Evolutionary conservation across 306 rosid genomes (phyloP).

Genomic region (Trichosanthes cucumerina): DNA sequence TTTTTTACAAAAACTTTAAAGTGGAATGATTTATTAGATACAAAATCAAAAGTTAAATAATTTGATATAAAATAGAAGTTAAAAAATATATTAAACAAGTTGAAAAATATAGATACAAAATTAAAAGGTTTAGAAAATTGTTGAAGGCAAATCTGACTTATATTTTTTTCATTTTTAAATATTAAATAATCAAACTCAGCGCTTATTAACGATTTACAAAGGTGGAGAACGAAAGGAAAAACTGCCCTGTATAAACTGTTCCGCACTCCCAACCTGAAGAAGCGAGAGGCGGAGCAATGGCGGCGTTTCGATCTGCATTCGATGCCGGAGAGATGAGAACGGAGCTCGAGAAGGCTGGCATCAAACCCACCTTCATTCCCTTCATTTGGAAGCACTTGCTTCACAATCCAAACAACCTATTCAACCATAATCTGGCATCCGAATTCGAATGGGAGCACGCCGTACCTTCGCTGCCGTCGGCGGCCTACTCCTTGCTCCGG

Average conservation of each 20-base stretch:
- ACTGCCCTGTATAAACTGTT: not conserved
- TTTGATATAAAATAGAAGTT: too few relatives aligned
- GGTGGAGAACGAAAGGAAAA: not conserved
- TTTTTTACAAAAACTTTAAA: too few relatives aligned
- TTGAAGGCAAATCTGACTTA: too few relatives aligned
- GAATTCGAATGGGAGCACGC: slow-evolving; percentile 31
- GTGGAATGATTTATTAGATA: too few relatives aligned
- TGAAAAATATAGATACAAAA: too few relatives aligned
- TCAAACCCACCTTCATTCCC: slow-evolving; percentile 51
- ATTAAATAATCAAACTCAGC: not conserved
- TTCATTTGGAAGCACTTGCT: slow-evolving; percentile 55
- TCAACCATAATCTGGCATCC: not conserved
- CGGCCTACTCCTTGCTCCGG: slow-evolving; percentile 49
- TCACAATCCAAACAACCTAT: slow-evolving; percentile 23
- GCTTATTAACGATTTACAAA: too few relatives aligned
- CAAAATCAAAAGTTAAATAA: too few relatives aligned
- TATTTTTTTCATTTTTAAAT: too few relatives aligned
- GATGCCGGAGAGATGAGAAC: slow-evolving; percentile 48
- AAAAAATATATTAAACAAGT: too few relatives aligned
- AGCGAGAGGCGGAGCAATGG: slow-evolving; percentile 13
- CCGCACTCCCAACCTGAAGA: not conserved
- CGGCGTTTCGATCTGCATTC: slow-evolving; percentile 63
- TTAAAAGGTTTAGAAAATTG: too few relatives aligned
- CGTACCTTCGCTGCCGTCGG: slow-evolving; percentile 56
- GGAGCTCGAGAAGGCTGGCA: slow-evolving; percentile 35